A percentile compares a stretch with the other conserved stretches of the same genome.
These are phyloP conservation scores for Xylaria cubensis DNA, from an alignment of 495 filamentous ascomycete genomes.

Conservation along the genomic window DNA sequence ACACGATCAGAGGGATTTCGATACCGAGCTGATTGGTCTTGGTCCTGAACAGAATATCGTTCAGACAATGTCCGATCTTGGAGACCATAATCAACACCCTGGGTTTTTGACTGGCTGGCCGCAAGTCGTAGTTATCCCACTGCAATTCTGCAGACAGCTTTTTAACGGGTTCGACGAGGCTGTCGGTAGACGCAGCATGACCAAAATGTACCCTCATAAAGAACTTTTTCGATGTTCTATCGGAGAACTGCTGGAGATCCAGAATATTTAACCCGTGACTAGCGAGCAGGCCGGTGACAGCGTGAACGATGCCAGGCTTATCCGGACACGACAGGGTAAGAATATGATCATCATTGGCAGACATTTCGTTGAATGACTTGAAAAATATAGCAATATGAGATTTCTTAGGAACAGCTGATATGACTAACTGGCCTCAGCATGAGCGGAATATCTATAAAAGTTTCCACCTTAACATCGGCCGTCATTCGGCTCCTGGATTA, in stretches of 20 bases:
- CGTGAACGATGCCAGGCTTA: constrained; percentile 76
- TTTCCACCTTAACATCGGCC: constrained; percentile 32
- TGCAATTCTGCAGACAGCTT: constrained; percentile 61
- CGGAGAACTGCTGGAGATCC: constrained; percentile 76
- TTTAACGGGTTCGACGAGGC: constrained; percentile 59
- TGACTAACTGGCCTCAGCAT: constrained; percentile 33
- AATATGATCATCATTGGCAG: constrained; percentile 61
- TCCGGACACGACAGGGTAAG: constrained; percentile 79
- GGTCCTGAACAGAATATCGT: constrained; percentile 78
- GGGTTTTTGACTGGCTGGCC: constrained; percentile 65
- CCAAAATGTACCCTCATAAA: constrained; percentile 81
- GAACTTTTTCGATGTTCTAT: constrained; percentile 68
- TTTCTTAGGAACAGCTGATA: constrained; percentile 27
- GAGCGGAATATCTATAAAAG: constrained; percentile 12
- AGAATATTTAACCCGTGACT: constrained; percentile 72
- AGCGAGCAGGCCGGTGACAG: constrained; percentile 74
- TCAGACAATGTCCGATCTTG: constrained; percentile 81
- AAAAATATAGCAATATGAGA: constrained; percentile 21
- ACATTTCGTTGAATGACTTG: constrained; percentile 33
- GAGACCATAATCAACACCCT: constrained; percentile 81
- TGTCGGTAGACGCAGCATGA: constrained; percentile 50
- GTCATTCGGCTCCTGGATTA: constrained; percentile 38
- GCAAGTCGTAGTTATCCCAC: constrained; percentile 66
- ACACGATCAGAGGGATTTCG: constrained; percentile 72
- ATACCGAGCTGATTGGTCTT: constrained; percentile 68